phyloP scores from a whole-genome alignment of 352 stramenopile genomes.

The Pythium diclinum region DNA sequence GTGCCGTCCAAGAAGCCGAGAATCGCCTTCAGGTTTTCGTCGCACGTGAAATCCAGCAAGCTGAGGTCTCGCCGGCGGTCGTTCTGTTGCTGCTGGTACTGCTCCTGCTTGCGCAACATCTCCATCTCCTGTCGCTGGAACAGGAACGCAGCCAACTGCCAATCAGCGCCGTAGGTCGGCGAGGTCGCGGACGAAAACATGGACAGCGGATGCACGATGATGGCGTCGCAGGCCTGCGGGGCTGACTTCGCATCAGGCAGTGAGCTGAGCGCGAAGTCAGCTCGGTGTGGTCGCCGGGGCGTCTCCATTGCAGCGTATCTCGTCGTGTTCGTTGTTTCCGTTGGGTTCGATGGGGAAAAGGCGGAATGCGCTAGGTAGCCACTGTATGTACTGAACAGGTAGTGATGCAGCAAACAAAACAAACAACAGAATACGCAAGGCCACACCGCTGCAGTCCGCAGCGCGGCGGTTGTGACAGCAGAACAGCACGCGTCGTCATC shows the following conservation, averaged over 20 bases:
- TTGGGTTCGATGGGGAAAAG: background rate
- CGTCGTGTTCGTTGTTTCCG: conserved; percentile 2
- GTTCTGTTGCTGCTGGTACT: conserved; percentile 10
- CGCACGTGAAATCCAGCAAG: conserved; percentile 73
- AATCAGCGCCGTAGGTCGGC: conserved; percentile 36
- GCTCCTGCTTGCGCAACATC: conserved; percentile 30
- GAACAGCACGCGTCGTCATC: conserved; percentile 1
- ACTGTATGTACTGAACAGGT: background rate
- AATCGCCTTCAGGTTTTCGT: conserved; percentile 64
- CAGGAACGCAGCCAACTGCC: conserved; percentile 30
- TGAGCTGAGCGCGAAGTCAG: conserved; percentile 5
- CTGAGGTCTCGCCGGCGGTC: conserved; percentile 3
- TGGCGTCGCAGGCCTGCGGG: conserved; percentile 25
- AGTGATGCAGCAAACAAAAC: background rate
- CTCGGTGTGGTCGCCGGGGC: background rate
- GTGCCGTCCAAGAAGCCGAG: conserved; percentile 66
- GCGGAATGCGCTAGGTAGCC: background rate
- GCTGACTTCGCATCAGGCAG: background rate
- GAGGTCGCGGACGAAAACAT: conserved; percentile 34
- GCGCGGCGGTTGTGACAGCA: background rate
- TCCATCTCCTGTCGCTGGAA: conserved; percentile 38
- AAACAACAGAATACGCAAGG: too few species aligned
- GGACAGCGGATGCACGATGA: conserved; percentile 73
- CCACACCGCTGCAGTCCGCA: background rate
- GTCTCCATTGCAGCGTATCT: background rate